Evolutionary conservation across 2,329 filamentous ascomycete genomes (phyloP), one percentile per base, ranked within the genome.

Genomic region (Volutella citrinella): DNA sequence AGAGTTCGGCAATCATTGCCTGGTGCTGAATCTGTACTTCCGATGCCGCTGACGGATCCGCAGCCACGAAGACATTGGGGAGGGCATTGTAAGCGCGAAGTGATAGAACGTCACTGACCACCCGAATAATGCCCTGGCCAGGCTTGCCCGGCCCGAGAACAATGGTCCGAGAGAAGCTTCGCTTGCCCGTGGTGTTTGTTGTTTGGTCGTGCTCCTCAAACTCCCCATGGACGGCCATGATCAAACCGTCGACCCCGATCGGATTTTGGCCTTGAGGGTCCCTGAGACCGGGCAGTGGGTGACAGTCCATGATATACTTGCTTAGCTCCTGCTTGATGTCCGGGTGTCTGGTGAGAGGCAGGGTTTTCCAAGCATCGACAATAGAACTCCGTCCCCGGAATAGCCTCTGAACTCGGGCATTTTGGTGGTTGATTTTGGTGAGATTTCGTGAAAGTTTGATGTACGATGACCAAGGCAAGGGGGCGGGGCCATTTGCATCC

Each of bases 261-360:
- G 65, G 57, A 41, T 72, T 82, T 44, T 82, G 71, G 3, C 80
- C 79, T 10, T 72, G 74, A 4, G 80, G 81, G 49, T 94, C 87
- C 4, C 76, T 74, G 16, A 94, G 71, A 20, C 82, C 80, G 3
- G 82, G 76, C 20, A 90, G 68, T 12, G 83, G 75, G 50, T 88
- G 82, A 47, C 87, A 90, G 61, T 95, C 88, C 55, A 95, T 80
- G 32, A 88, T 77, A 72, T 88, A 95, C 50, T 89, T 85, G 52
- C 77, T 70, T 10, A 80, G 64, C 28, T 87, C 77, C 2, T 74
- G 64, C 30, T 72, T 68, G 43, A 94, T 74, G 51, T 84, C 75
- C 3, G 87, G 83, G 56, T 95, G 89, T 27, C 75, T 76, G 8
- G 87, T 91, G 24, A 68, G 64, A 1, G 89, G 89, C 4, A 95